Conservation (phyloP, 2,329 filamentous ascomycete genomes). For the Colletotrichum camelliae region DNA sequence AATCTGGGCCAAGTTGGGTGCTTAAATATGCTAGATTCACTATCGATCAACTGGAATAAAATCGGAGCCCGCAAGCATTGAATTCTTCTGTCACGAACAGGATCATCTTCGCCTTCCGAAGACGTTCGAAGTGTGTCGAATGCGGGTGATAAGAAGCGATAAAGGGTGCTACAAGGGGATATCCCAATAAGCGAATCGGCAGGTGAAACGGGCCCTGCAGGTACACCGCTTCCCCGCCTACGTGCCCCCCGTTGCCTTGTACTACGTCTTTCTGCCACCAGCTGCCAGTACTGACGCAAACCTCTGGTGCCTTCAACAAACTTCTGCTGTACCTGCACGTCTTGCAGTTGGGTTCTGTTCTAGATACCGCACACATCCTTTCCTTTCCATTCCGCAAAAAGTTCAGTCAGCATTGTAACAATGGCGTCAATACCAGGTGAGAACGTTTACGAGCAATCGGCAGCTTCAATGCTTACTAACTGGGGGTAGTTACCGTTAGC, state of each 20-base stretch:
- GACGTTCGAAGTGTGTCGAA: constrained; percentile 6
- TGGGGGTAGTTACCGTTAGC: constrained; percentile 79
- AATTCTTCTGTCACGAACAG: not conserved
- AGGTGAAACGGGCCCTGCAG: constrained; percentile 21
- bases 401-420: constrained; percentile 9
- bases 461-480: constrained; percentile 27
- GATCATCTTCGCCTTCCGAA: not conserved
- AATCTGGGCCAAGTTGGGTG: not conserved
- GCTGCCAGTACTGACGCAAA: constrained; percentile 19
- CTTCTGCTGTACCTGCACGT: constrained; percentile 8
- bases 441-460: constrained; percentile 24
- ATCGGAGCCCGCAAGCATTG: not conserved
- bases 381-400: constrained; percentile 11
- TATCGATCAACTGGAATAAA: not conserved
- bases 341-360: not conserved
- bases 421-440: constrained; percentile 64
- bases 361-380: not conserved
- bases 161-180: not conserved
- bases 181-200: constrained; percentile 14
- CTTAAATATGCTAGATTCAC: not conserved
- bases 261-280: constrained; percentile 5
- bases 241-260: not conserved
- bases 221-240: constrained; percentile 24
- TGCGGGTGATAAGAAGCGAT: not conserved
- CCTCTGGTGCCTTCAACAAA: constrained; percentile 22